phyloP scores from a whole-genome alignment of 768 basidiomycete genomes.

The Lactifluus hygrophoroides region DNA sequence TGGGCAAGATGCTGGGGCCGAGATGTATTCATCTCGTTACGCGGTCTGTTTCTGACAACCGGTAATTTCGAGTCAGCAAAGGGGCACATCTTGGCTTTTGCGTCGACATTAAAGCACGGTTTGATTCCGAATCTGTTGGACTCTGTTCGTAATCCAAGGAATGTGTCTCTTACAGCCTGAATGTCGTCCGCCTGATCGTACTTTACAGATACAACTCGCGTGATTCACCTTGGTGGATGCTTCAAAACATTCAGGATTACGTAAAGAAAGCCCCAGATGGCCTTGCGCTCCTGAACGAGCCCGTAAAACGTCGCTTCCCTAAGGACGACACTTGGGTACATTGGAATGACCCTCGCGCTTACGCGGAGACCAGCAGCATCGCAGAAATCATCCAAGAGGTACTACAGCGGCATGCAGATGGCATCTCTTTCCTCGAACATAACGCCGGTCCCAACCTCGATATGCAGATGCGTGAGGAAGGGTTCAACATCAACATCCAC shows the following conservation, averaged over 20 bases:
- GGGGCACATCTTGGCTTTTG: slow-evolving; percentile 87
- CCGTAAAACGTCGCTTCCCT: slow-evolving; percentile 90
- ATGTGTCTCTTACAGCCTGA: slow-evolving; percentile 20
- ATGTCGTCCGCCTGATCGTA: not conserved
- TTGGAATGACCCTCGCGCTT: slow-evolving; percentile 83
- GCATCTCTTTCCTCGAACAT: slow-evolving; percentile 91
- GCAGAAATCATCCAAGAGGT: slow-evolving; percentile 98
- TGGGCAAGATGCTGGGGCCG: slow-evolving; percentile 99
- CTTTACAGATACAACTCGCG: slow-evolving; percentile 78
- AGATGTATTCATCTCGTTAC: slow-evolving; percentile 86
- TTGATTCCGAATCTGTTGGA: slow-evolving; percentile 94
- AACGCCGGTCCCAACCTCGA: slow-evolving; percentile 97
- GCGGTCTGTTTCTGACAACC: slow-evolving; percentile 89
- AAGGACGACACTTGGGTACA: slow-evolving; percentile 88
- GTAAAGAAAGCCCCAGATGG: slow-evolving; percentile 78
- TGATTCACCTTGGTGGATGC: slow-evolving; percentile 99
- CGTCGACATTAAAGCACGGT: slow-evolving; percentile 89
- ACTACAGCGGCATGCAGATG: slow-evolving; percentile 84
- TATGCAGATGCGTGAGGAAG: slow-evolving; percentile 88
- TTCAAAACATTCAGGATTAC: slow-evolving; percentile 98
- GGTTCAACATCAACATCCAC: slow-evolving; percentile 86
- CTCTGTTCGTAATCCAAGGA: slow-evolving; percentile 79
- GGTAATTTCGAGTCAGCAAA: slow-evolving; percentile 82
- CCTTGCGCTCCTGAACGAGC: slow-evolving; percentile 64
- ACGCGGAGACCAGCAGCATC: slow-evolving; percentile 69